Evolutionary conservation across 352 stramenopile genomes (phyloP).

Genomic region (Phytophthora foliorum): DNA sequence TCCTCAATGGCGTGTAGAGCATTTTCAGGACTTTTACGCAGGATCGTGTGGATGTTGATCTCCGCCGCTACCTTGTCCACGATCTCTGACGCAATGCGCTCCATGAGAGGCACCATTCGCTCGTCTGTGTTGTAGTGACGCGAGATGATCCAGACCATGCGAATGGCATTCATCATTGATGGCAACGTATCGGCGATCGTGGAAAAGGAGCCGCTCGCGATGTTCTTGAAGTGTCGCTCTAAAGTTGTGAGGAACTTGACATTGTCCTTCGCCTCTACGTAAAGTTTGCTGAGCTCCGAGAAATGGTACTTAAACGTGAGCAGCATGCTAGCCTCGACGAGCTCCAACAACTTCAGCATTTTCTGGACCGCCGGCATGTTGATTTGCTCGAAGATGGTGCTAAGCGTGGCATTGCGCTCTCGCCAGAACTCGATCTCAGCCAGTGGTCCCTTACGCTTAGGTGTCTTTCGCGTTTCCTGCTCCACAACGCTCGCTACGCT

Average conservation of each 20-base stretch:
- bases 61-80: constrained; percentile 92
- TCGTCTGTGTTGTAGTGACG: constrained; percentile 98
- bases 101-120: constrained; percentile 96
- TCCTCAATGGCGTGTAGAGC: constrained; percentile 90
- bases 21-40: constrained; percentile 81
- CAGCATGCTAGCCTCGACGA: constrained; percentile 92
- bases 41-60: constrained; percentile 93
- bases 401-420: constrained; percentile 94
- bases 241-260: constrained; percentile 97
- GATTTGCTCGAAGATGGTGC: constrained; percentile 97
- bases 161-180: constrained; percentile 97
- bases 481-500: constrained; percentile 92
- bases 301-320: constrained; percentile 96
- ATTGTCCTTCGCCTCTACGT: constrained; percentile 97
- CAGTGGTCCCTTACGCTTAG: constrained; percentile 91
- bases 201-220: constrained; percentile 91
- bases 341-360: constrained; percentile 95
- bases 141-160: constrained; percentile 98
- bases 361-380: constrained; percentile 96
- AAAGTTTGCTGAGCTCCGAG: constrained; percentile 95
- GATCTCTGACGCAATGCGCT: constrained; percentile 95
- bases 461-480: constrained; percentile 88
- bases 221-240: constrained; percentile 97
- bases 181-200: constrained; percentile 94
- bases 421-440: constrained; percentile 98